Conservation (phyloP, 176 grass and related monocot species). For the Puccinellia tenuiflora region DNA sequence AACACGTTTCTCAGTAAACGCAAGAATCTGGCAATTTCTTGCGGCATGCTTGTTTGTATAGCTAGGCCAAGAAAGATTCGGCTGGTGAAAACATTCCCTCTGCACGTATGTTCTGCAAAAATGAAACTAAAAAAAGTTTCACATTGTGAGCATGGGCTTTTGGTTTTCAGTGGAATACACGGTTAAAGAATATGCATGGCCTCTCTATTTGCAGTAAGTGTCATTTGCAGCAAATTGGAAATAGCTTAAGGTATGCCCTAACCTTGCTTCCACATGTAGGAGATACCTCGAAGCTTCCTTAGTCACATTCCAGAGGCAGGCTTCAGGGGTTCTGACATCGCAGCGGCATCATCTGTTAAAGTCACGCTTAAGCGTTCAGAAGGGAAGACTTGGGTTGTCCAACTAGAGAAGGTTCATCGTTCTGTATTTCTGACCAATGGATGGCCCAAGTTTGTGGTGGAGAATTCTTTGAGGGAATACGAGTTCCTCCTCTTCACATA, state of each 20-base stretch:
- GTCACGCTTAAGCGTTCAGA: constrained; percentile 29
- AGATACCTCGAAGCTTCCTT: constrained; percentile 45
- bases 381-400: constrained; percentile 40
- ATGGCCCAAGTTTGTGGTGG: constrained; percentile 68
- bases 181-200: not conserved
- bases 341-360: not conserved
- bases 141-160: not conserved
- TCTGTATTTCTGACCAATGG: constrained; percentile 44
- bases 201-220: not conserved
- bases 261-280: constrained; percentile 31
- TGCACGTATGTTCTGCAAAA: constrained; percentile 2
- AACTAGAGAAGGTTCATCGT: constrained; percentile 25
- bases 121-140: not conserved
- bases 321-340: not conserved
- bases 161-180: not conserved
- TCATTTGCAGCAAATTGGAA: not conserved
- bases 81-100: not conserved
- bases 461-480: constrained; percentile 39
- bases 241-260: not conserved
- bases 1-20: not conserved
- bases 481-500: constrained; percentile 76
- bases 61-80: not conserved
- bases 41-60: not conserved
- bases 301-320: constrained; percentile 23
- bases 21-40: not conserved